These are phyloP conservation scores for Elaeis guineensis DNA, from an alignment of 176 grass and related monocot species.

Conservation along the genomic window DNA sequence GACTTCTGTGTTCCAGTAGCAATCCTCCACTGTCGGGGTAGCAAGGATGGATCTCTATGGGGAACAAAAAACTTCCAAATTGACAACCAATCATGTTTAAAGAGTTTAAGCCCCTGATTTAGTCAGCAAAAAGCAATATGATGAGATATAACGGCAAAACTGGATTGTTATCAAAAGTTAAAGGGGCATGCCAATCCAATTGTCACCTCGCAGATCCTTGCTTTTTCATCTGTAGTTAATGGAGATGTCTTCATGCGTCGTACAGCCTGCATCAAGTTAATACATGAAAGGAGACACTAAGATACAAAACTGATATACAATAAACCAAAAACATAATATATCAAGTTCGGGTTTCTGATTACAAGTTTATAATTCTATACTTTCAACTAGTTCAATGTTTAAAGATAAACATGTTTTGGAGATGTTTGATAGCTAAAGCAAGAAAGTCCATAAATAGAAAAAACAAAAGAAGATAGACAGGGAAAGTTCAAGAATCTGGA, in stretches of 20 bases:
- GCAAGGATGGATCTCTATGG: slow-evolving; percentile 65
- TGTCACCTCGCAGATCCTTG: slow-evolving; percentile 51
- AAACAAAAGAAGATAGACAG: too few species aligned
- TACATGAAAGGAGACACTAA: slow-evolving; percentile 10
- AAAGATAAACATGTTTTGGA: too few species aligned
- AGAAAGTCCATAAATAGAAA: too few species aligned
- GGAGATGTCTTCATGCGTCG: slow-evolving; percentile 75
- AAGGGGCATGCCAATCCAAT: background rate
- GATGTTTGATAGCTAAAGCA: too few species aligned
- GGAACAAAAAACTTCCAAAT: slow-evolving; percentile 77
- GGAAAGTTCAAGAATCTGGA: too few species aligned
- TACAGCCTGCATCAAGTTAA: slow-evolving; percentile 53
- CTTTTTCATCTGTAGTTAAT: slow-evolving; percentile 58
- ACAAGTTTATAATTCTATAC: too few species aligned
- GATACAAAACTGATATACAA: too few species aligned
- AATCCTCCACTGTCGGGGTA: slow-evolving; percentile 79
- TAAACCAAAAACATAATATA: too few species aligned
- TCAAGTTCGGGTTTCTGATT: too few species aligned
- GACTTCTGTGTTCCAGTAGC: slow-evolving; percentile 71
- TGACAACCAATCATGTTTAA: slow-evolving; percentile 81
- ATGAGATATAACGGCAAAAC: too few species aligned
- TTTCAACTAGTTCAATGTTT: too few species aligned
- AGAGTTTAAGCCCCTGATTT: slow-evolving; percentile 62
- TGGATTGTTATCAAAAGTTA: too few species aligned
- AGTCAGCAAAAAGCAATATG: slow-evolving; percentile 8